phyloP scores from a whole-genome alignment of 305 asterid species.

The Fraxinus dipetala region DNA sequence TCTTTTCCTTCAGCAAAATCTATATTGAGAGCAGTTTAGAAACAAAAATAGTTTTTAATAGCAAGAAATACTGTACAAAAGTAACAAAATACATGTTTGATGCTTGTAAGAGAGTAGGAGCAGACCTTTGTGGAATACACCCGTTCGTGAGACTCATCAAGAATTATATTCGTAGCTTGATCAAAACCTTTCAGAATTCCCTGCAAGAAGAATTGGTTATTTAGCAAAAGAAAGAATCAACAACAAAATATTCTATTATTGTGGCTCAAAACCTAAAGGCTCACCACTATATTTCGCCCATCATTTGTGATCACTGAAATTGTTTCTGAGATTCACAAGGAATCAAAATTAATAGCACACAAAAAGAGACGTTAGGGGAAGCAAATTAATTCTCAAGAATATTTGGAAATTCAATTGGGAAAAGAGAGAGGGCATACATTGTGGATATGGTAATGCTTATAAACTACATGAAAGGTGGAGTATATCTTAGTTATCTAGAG shows the following conservation, averaged over 20 bases:
- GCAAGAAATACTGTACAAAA: neutral
- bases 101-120: conserved; percentile 1
- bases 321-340: conserved; percentile 48
- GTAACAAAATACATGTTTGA: neutral
- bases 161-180: conserved; percentile 88
- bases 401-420: conserved; percentile 7
- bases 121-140: conserved; percentile 95
- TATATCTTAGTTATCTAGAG: neutral
- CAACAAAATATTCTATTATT: neutral
- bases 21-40: neutral
- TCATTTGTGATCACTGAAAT: conserved; percentile 91
- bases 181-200: conserved; percentile 85
- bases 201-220: conserved; percentile 37
- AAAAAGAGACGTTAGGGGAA: conserved; percentile 20
- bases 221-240: conserved; percentile 17
- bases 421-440: neutral
- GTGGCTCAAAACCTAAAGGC: conserved; percentile 24
- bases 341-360: conserved; percentile 1
- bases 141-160: conserved; percentile 96
- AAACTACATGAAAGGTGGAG: neutral
- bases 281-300: conserved; percentile 92
- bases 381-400: conserved; percentile 21
- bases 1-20: neutral
- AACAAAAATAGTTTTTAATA: neutral
- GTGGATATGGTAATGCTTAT: neutral